Base-by-base conservation (phyloP, 2,329 filamentous ascomycete genomes). In the Alternaria sp. region DNA sequence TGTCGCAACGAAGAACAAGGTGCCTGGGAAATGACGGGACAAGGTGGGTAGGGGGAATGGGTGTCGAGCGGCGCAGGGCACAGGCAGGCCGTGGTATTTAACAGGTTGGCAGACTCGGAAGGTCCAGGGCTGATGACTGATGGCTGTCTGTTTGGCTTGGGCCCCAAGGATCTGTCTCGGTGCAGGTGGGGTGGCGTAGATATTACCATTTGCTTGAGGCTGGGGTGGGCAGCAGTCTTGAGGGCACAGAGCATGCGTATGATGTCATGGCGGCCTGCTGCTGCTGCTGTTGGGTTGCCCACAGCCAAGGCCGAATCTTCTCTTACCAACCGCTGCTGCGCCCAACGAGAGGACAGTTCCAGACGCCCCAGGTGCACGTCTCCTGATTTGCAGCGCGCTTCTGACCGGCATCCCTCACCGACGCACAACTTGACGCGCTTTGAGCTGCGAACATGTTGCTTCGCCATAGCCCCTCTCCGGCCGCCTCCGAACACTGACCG, bases 1-100 rank as follows among this genome's bases (percentile, higher is more conserved):
- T 50, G 67, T 62, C 53, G 63, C 60, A 70, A 71, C 56, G 66
- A 68, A 68, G 63, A 67, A 67, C 58, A 60, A 66, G 62, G 65
- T 62, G 67, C 60, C 54, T 66, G 65, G 56, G 61, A 71, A 65
- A 63, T 61, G 56, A 56, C 61, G 50, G 50, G 60, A 70, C 51
- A 66, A 70, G 62, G 63, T 64, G 61, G 62, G 58, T 58, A 58
- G 60, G 64, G 60, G 54, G 33, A 54, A 36, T 36, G 54, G 41
- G 59, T 60, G 60, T 60, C 42, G 44, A 44, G 49, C 6, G 29
- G 54, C 34, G 68, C 66, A 55, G 60, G 67, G 65, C 53, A 59
- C 50, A 46, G 61, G 58, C 54, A 59, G 63, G 45, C 46, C 50
- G 55, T 36, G 49, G 62, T 71, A 71, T 71, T 67, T 67, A 66